A percentile compares a stretch with the other conserved stretches of the same genome.
Conservation (phyloP, 352 stramenopile species). For the Phytophthora pseudosyringae region DNA sequence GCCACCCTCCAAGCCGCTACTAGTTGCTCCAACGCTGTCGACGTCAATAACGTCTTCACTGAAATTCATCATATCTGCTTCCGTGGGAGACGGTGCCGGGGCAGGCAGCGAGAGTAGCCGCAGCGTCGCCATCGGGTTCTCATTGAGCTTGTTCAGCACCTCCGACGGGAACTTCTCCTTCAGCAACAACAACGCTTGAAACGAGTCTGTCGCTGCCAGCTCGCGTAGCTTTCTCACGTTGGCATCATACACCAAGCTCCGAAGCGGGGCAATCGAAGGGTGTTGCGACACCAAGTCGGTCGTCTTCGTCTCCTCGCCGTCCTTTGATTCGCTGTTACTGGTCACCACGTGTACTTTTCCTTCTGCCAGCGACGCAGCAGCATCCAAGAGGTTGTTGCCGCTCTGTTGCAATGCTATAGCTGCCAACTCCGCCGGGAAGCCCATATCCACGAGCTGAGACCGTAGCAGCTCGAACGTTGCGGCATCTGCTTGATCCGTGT, state of each 20-base stretch:
- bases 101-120: constrained; percentile 35
- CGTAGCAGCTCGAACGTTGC: constrained; percentile 18
- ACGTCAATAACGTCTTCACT: constrained; percentile 25
- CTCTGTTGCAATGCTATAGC: constrained; percentile 36
- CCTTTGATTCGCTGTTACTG: neutral
- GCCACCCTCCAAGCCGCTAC: neutral
- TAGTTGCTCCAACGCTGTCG: neutral
- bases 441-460: constrained; percentile 71
- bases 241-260: constrained; percentile 24
- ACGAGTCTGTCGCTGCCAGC: constrained; percentile 38
- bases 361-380: constrained; percentile 47
- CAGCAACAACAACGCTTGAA: constrained; percentile 57
- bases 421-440: constrained; percentile 45
- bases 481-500: constrained; percentile 16
- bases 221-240: constrained; percentile 39
- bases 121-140: constrained; percentile 51
- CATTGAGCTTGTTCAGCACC: constrained; percentile 48
- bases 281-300: constrained; percentile 6
- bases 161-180: constrained; percentile 53
- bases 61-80: neutral
- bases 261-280: constrained; percentile 35
- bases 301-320: constrained; percentile 5
- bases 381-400: constrained; percentile 42
- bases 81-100: constrained; percentile 2
- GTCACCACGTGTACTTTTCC: constrained; percentile 7